Evolutionary conservation across 257 asterid species (phyloP), one percentile per base, ranked within the genome.

Genomic region (Scutellaria barbata): DNA sequence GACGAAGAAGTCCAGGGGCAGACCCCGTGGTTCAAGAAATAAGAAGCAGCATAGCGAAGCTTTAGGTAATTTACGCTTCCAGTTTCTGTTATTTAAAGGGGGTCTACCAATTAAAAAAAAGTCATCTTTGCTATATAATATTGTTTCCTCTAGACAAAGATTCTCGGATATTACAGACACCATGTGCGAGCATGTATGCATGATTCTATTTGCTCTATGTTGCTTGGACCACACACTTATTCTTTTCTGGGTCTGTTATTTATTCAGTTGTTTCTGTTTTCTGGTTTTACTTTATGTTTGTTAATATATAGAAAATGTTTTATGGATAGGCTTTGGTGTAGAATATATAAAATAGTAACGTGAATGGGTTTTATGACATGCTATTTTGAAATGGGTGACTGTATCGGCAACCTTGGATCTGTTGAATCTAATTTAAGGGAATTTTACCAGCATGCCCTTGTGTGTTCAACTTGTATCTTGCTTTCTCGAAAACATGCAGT

Each of bases 21-120:
- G 91, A 69, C 91, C 91, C 51, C 85, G 79, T 39, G 89, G 84
- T 62, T 84, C 91, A 5, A 75, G 73, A 55, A 82, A 81, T 55
- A 80, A 84, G 75, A 82, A 73, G 68, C 67, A 62, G 52, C 80
- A 53, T 16, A 40, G 39, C 20, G 80, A 75, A 66, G 81, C 81
- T 50, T 51, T 67, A 52, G 91, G 89, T 86, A 80, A 74, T 10
- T 3, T 37, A 46, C 40, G 60, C 16, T 48, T 47, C 37, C 50
- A 30, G 35, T 54, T 58, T 58, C 66, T 66, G 37, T 20, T 58
- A 35, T 51, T 73, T 73, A 71, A 69, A 62, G 39, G 14, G 35
- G 35, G 35, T 30, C 35, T 30, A 30, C 35, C 35, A 30, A 30
- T 30, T 4, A 30, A 3, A 30, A 30, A 2, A 30, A 30, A 30